Percentiles rank a stretch among this genome's conserved stretches.
Evolutionary conservation across 2,329 filamentous ascomycete genomes (phyloP).

Genomic region (Metarhizium robertsii): DNA sequence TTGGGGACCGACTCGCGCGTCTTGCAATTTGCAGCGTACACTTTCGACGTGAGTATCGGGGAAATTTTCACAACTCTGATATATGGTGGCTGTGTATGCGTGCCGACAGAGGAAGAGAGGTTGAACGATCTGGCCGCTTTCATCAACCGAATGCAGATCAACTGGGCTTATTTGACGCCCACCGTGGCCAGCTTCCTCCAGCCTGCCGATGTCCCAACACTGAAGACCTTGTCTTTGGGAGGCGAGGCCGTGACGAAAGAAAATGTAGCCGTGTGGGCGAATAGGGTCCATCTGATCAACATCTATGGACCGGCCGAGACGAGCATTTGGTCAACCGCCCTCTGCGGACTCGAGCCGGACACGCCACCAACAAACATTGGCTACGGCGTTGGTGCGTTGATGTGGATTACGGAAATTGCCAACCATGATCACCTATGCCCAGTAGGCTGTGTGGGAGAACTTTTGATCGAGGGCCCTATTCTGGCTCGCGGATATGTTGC

Average conservation of each 20-base stretch:
- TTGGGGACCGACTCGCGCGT: too few relatives aligned
- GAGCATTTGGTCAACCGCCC: too few relatives aligned
- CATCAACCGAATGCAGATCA: not conserved
- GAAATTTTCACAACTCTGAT: not conserved
- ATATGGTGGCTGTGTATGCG: not conserved
- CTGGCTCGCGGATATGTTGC: not conserved
- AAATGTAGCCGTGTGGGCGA: not conserved
- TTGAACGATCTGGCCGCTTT: not conserved
- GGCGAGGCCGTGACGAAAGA: not conserved
- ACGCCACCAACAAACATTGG: not conserved
- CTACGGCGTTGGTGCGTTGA: not conserved
- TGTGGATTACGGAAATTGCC: not conserved
- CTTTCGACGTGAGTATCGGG: not conserved
- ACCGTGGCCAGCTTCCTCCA: not conserved
- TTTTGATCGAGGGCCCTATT: not conserved
- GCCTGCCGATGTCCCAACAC: not conserved
- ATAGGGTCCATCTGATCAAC: too few relatives aligned
- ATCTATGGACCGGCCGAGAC: too few relatives aligned
- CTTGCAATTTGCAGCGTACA: not conserved
- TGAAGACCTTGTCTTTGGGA: not conserved
- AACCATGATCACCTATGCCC: not conserved
- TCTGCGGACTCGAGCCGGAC: too few relatives aligned
- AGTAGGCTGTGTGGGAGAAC: not conserved
- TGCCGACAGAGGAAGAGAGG: not conserved
- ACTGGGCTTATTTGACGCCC: not conserved